Percentiles rank a stretch among this genome's conserved stretches.
Evolutionary conservation across 179 eudicot genomes (phyloP).

Genomic region (Beta lomatogona): DNA sequence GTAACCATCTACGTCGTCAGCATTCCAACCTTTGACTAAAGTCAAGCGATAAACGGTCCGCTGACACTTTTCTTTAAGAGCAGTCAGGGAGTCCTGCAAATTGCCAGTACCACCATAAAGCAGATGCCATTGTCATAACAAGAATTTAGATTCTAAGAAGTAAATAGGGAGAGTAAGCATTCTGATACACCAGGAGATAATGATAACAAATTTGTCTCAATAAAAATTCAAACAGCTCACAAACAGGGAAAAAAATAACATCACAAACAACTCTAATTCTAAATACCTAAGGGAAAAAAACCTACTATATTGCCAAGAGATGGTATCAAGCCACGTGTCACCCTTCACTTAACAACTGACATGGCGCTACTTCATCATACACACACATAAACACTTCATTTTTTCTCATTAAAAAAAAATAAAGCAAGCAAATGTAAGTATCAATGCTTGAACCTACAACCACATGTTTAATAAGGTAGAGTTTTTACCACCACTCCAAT

Average conservation of each 20-base stretch:
- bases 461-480: too few relatives aligned
- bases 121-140: background rate
- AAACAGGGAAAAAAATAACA: background rate
- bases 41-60: conserved; percentile 97
- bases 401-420: too few relatives aligned
- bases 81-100: conserved; percentile 79
- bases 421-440: too few relatives aligned
- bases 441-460: too few relatives aligned
- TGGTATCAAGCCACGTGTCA: too few relatives aligned
- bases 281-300: background rate
- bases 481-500: too few relatives aligned
- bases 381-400: too few relatives aligned
- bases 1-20: conserved; percentile 94
- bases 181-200: background rate
- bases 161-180: background rate
- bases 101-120: background rate
- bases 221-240: background rate
- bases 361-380: too few relatives aligned
- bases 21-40: conserved; percentile 96
- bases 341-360: too few relatives aligned
- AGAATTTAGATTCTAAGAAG: background rate
- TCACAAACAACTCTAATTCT: background rate
- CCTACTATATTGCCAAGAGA: too few relatives aligned
- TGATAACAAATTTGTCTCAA: background rate
- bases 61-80: conserved; percentile 84